These are phyloP conservation scores for Mallotus japonicus DNA, from an alignment of 441 rosid genomes.

Conservation along the genomic window DNA sequence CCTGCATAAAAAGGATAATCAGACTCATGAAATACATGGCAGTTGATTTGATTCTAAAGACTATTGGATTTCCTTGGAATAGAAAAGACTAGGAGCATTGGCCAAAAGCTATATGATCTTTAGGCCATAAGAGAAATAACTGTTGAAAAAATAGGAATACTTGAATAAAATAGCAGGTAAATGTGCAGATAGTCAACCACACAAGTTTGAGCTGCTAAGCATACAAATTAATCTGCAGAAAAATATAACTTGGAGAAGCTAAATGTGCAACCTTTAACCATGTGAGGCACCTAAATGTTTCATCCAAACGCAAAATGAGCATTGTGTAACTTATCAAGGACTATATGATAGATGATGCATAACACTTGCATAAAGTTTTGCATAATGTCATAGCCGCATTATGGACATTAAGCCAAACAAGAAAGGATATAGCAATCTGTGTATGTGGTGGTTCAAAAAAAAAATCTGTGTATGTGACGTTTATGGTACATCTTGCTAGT, in stretches of 20 bases:
- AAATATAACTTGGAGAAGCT: background rate
- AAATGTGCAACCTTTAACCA: background rate
- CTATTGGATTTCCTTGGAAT: no score
- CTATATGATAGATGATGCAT: no score
- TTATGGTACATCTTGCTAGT: background rate
- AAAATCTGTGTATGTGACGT: background rate
- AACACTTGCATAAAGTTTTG: no score
- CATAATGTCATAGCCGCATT: background rate
- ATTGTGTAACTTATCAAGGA: no score
- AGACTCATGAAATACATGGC: background rate
- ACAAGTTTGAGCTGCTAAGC: background rate
- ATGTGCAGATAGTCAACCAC: background rate
- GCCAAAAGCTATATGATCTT: background rate
- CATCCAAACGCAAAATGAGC: no score
- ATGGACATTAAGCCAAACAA: background rate
- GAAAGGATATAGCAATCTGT: background rate
- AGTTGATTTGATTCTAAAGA: no score
- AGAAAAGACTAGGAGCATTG: no score
- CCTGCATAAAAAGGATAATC: slow-evolving; percentile 35
- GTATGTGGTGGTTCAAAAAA: no score
- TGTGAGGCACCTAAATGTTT: background rate
- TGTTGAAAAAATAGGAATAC: background rate
- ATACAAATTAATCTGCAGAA: background rate
- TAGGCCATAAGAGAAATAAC: background rate
- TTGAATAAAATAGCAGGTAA: background rate